phyloP scores from a whole-genome alignment of 1,284 basidiomycete genomes.

The Leccinum huronense region DNA sequence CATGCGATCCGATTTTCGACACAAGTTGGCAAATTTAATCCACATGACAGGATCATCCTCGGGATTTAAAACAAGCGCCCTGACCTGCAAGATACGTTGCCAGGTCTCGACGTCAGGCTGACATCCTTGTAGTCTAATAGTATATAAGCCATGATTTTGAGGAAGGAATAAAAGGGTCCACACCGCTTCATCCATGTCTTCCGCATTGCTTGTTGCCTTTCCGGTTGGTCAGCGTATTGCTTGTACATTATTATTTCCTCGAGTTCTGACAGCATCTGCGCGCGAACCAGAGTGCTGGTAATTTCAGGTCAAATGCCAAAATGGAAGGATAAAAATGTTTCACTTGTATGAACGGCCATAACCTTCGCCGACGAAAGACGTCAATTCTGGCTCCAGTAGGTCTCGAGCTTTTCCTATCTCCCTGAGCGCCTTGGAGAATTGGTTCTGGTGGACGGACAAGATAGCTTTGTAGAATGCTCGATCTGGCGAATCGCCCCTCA shows the following conservation, averaged over 20 bases:
- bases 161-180: constrained; percentile 13
- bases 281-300: constrained; percentile 87
- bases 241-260: constrained; percentile 99
- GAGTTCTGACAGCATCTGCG: constrained; percentile 98
- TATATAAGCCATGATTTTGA: constrained; percentile 10
- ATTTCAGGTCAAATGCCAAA: constrained; percentile 16
- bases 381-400: constrained; percentile 88
- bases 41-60: constrained; percentile 97
- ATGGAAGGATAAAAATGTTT: constrained; percentile 29
- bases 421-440: constrained; percentile 86
- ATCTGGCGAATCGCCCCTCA: constrained; percentile 94
- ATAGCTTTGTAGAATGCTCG: constrained; percentile 97
- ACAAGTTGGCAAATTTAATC: constrained; percentile 92
- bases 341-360: constrained; percentile 97
- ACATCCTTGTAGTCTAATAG: constrained; percentile 82
- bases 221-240: constrained; percentile 90
- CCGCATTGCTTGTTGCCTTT: constrained; percentile 82
- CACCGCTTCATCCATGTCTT: constrained; percentile 96
- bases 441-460: constrained; percentile 93
- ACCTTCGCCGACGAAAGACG: constrained; percentile 91
- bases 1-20: constrained; percentile 83
- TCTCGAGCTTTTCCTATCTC: constrained; percentile 97
- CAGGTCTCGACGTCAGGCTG: constrained; percentile 99
- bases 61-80: constrained; percentile 90
- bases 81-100: constrained; percentile 97